Conservation (phyloP, 2,329 filamentous ascomycete species). For the Fusarium veterinarium region DNA sequence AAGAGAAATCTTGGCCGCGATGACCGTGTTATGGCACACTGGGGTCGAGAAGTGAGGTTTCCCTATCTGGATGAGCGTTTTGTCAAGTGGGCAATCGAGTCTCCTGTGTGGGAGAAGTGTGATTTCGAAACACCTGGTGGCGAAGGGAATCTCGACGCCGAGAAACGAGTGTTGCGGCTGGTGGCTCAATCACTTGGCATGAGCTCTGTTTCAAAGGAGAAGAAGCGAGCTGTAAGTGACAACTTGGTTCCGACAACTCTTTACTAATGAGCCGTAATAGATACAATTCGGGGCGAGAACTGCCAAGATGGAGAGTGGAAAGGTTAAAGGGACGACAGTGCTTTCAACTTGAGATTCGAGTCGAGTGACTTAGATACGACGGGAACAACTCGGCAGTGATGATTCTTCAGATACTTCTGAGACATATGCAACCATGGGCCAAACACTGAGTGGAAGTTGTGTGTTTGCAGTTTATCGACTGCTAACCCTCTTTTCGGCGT, state of each 20-base stretch:
- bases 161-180: slow-evolving; percentile 83
- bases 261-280: slow-evolving; percentile 51
- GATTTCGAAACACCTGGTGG: slow-evolving; percentile 73
- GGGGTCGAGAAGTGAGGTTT: slow-evolving; percentile 89
- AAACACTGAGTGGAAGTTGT: slow-evolving; percentile 48
- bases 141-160: slow-evolving; percentile 70
- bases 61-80: slow-evolving; percentile 91
- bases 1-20: slow-evolving; percentile 96
- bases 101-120: slow-evolving; percentile 86
- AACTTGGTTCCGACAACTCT: not conserved
- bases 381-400: slow-evolving; percentile 65
- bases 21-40: slow-evolving; percentile 89
- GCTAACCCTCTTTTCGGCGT: slow-evolving; percentile 56
- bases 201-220: slow-evolving; percentile 79
- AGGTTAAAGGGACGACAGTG: slow-evolving; percentile 74
- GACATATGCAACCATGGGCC: slow-evolving; percentile 51
- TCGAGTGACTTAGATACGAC: slow-evolving; percentile 29
- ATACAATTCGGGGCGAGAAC: slow-evolving; percentile 87
- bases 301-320: slow-evolving; percentile 82
- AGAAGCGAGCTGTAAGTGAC: slow-evolving; percentile 83
- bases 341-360: slow-evolving; percentile 55
- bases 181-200: slow-evolving; percentile 81
- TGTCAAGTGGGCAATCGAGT: slow-evolving; percentile 80
- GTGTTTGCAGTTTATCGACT: slow-evolving; percentile 57
- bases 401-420: slow-evolving; percentile 83